Evolutionary conservation across 2,329 filamentous ascomycete species (phyloP).

Genomic region (Aspergillus jensenii): DNA sequence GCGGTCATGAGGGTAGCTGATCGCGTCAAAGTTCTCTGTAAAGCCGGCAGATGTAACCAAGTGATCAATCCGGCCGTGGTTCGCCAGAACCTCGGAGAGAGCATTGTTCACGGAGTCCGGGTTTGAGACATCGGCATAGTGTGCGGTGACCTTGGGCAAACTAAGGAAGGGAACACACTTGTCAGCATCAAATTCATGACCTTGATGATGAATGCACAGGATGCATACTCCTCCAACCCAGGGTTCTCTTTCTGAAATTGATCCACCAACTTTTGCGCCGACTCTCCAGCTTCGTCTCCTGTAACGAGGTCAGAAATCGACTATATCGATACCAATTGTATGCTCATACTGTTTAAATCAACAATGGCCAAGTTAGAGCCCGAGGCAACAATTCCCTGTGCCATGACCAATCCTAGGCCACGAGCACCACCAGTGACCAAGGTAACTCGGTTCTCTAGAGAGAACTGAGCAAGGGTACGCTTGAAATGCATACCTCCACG

Average conservation of each 20-base stretch:
- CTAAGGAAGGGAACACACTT: slow-evolving; percentile 38
- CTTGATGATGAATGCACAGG: neutral
- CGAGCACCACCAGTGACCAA: slow-evolving; percentile 89
- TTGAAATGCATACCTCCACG: slow-evolving; percentile 79
- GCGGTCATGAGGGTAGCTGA: slow-evolving; percentile 85
- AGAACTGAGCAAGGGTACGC: slow-evolving; percentile 82
- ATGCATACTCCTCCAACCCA: slow-evolving; percentile 62
- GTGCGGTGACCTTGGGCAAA: slow-evolving; percentile 80
- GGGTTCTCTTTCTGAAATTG: slow-evolving; percentile 80
- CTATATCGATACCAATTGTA: neutral
- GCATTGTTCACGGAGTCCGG: slow-evolving; percentile 74
- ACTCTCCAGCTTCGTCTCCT: slow-evolving; percentile 81
- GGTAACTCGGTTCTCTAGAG: slow-evolving; percentile 77
- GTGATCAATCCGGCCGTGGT: slow-evolving; percentile 83
- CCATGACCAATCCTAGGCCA: slow-evolving; percentile 88
- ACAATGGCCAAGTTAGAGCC: slow-evolving; percentile 89
- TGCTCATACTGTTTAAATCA: slow-evolving; percentile 78
- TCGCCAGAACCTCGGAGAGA: slow-evolving; percentile 66
- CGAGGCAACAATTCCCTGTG: slow-evolving; percentile 83
- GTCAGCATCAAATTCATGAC: neutral
- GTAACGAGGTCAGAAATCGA: slow-evolving; percentile 8
- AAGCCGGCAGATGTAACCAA: slow-evolving; percentile 96
- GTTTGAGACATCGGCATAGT: slow-evolving; percentile 84
- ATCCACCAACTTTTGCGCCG: slow-evolving; percentile 71
- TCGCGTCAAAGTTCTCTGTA: slow-evolving; percentile 91